A percentile compares a stretch with the other conserved stretches of the same genome.
phyloP scores from a whole-genome alignment of 371 early-diverging fungal species.

The Conidiobolus incongruus region DNA sequence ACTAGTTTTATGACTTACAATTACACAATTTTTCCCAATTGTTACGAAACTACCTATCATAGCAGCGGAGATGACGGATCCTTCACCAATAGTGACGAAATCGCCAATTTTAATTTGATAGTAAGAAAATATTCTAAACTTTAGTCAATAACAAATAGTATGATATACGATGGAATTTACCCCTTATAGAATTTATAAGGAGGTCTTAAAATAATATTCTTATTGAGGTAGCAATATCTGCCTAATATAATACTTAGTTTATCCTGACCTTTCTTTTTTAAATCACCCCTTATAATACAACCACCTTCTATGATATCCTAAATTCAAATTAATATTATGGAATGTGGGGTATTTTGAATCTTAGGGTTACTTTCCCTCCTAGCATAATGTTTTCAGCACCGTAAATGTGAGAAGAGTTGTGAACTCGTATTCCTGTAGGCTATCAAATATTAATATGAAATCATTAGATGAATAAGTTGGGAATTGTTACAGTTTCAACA shows the following conservation, averaged over 20 bases:
- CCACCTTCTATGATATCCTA: constrained; percentile 81
- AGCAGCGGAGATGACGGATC: constrained; percentile 78
- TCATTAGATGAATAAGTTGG: too few species aligned
- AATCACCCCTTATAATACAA: constrained; percentile 81
- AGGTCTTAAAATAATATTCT: constrained; percentile 64
- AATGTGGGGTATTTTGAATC: background rate
- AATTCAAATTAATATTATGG: constrained; percentile 3
- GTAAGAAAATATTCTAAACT: constrained; percentile 47
- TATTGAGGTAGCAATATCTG: constrained; percentile 59
- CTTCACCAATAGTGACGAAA: constrained; percentile 74
- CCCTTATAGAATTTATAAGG: constrained; percentile 91
- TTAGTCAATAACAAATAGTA: background rate
- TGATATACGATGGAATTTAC: constrained; percentile 11
- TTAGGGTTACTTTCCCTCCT: constrained; percentile 57
- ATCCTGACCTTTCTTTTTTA: constrained; percentile 64
- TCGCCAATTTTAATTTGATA: constrained; percentile 93
- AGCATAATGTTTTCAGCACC: constrained; percentile 89
- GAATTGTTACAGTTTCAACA: too few species aligned
- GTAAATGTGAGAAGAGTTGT: constrained; percentile 68
- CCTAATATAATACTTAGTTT: constrained; percentile 80
- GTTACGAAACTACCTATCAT: constrained; percentile 70
- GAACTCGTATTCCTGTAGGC: constrained; percentile 91
- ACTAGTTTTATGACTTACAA: constrained; percentile 28
- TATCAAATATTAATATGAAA: too few species aligned
- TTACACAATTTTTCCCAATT: constrained; percentile 83